phyloP scores from a whole-genome alignment of 768 basidiomycete species.

The Boletus reticuloceps region DNA sequence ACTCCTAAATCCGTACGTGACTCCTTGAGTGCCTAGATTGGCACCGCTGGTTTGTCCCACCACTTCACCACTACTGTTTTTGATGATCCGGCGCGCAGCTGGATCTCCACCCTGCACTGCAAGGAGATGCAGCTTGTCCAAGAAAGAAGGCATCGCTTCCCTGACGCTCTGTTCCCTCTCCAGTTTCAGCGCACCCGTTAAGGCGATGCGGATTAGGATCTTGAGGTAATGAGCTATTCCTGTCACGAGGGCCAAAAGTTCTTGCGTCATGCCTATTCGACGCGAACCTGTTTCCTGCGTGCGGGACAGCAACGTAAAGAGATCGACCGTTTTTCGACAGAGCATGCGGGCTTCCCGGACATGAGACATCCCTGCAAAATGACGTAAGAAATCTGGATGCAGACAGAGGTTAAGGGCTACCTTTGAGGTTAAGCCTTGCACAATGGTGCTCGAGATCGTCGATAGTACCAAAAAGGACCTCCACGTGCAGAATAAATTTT shows the following conservation, averaged over 20 bases:
- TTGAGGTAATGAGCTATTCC: conserved; percentile 99
- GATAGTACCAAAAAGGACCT: conserved; percentile 94
- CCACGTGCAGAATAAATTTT: conserved; percentile 97
- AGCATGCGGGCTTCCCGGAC: conserved; percentile 98
- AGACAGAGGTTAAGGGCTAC: conserved; percentile 43
- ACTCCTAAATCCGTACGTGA: conserved; percentile 91
- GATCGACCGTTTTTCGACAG: conserved; percentile 97
- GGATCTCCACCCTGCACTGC: conserved; percentile 85
- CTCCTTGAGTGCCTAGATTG: conserved; percentile 79
- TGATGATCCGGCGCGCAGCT: conserved; percentile 70
- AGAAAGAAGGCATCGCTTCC: conserved; percentile 84
- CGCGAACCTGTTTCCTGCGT: conserved; percentile 90
- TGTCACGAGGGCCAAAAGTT: conserved; percentile 93
- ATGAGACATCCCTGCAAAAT: conserved; percentile 84
- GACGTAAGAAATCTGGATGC: conserved; percentile 11
- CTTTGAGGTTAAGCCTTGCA: conserved; percentile 74
- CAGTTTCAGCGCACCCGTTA: conserved; percentile 93
- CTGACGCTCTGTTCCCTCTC: conserved; percentile 85
- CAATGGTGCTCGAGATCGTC: conserved; percentile 95
- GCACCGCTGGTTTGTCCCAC: conserved; percentile 36
- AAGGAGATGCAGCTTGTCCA: conserved; percentile 90
- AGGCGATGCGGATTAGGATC: conserved; percentile 96
- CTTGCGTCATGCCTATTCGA: conserved; percentile 95
- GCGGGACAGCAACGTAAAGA: conserved; percentile 94
- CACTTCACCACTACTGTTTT: conserved; percentile 68